Evolutionary conservation across 139 green algal species (phyloP).

Genomic region (Closterium sp.): DNA sequence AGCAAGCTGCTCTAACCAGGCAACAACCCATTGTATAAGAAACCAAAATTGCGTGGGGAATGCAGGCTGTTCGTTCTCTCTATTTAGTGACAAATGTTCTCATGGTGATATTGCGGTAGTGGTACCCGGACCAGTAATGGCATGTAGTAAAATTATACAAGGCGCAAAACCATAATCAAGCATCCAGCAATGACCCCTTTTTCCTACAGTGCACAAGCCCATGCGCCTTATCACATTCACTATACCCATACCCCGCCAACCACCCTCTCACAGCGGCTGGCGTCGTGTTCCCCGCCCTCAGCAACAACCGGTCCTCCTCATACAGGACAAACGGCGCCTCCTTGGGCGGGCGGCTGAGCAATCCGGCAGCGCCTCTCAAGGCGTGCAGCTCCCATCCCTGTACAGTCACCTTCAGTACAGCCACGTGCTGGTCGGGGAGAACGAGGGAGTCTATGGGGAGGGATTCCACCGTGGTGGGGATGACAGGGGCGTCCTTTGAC

Average conservation of each 20-base stretch:
- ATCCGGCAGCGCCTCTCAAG: background rate
- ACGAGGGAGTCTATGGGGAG: slow-evolving; percentile 20
- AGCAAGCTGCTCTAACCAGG: too few species aligned
- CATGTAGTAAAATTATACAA: too few species aligned
- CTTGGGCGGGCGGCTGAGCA: slow-evolving; percentile 3
- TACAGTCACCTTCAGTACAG: slow-evolving; percentile 16
- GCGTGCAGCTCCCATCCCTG: slow-evolving; percentile 37
- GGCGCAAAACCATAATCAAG: background rate
- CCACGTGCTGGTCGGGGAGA: slow-evolving; percentile 13
- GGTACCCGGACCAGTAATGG: too few species aligned
- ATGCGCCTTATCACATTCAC: background rate
- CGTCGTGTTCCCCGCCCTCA: slow-evolving; percentile 23
- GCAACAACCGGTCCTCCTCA: slow-evolving; percentile 19
- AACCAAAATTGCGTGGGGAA: too few species aligned
- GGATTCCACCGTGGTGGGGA: slow-evolving; percentile 20
- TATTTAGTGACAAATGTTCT: too few species aligned
- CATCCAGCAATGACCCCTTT: background rate
- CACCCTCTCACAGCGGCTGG: background rate
- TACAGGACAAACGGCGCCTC: slow-evolving; percentile 23
- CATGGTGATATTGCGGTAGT: too few species aligned
- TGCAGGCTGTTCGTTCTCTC: too few species aligned
- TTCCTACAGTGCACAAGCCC: background rate
- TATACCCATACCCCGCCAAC: background rate
- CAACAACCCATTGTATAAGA: too few species aligned
- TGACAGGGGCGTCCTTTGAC: background rate